Percentiles rank a stretch among this genome's conserved stretches.
These are phyloP conservation scores for Smittium mucronatum DNA, from an alignment of 371 early-diverging fungal species.

Conservation along the genomic window DNA sequence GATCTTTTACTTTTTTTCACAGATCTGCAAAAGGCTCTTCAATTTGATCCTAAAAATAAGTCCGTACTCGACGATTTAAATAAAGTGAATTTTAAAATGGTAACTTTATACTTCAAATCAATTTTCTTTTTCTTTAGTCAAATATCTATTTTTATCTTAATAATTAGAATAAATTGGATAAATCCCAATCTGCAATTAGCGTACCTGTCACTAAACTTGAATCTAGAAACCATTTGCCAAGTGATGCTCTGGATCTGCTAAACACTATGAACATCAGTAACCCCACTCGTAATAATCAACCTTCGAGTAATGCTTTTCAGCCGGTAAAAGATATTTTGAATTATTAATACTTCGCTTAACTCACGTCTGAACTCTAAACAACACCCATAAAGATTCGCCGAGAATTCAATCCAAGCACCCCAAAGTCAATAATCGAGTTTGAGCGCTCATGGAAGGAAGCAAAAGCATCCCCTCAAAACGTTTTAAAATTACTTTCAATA, in stretches of 20 bases:
- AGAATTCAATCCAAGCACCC: background rate
- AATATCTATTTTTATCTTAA: background rate
- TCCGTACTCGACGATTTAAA: background rate
- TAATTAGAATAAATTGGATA: no score
- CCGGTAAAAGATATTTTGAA: no score
- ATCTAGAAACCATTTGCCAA: background rate
- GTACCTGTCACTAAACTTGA: no score
- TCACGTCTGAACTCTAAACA: no score
- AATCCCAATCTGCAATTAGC: no score
- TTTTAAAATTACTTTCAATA: background rate
- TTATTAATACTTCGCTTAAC: no score
- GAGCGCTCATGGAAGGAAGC: slow-evolving; percentile 30
- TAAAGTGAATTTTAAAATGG: background rate
- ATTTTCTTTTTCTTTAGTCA: background rate
- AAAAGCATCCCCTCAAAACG: slow-evolving; percentile 3
- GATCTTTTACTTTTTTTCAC: background rate
- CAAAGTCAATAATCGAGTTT: slow-evolving; percentile 4
- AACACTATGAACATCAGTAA: no score
- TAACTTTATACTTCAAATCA: background rate
- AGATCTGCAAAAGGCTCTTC: background rate
- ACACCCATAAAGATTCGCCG: no score
- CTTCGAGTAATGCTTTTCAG: no score
- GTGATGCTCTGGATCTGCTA: background rate
- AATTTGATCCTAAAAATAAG: background rate
- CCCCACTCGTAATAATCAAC: no score